Conservation (phyloP, 257 asterid species). For the Ligustrum vulgare region DNA sequence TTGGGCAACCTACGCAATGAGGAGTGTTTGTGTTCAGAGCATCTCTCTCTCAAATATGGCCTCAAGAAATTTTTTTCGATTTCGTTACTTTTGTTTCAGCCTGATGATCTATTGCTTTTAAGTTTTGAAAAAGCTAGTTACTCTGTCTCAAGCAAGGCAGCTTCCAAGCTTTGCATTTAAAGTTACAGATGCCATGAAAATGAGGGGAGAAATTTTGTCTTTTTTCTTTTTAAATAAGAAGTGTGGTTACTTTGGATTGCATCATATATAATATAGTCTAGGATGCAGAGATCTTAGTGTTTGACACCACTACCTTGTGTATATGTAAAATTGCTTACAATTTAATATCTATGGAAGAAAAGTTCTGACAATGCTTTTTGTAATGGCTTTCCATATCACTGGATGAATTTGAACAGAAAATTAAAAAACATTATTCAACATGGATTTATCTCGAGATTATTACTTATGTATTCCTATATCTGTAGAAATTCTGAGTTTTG, state of each 20-base stretch:
- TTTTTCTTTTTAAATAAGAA: background rate
- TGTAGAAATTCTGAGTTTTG: background rate
- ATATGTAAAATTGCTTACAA: background rate
- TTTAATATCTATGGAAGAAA: background rate
- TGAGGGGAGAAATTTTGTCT: background rate
- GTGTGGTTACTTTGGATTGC: background rate
- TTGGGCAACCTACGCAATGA: background rate
- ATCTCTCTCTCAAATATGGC: background rate
- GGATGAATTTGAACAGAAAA: background rate
- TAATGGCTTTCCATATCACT: background rate
- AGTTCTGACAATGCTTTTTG: background rate
- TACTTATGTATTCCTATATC: background rate
- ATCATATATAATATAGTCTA: background rate
- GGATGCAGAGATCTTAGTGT: background rate
- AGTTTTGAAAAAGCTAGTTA: background rate
- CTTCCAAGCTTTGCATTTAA: background rate
- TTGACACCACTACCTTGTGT: background rate
- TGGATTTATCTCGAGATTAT: background rate
- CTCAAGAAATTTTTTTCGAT: background rate
- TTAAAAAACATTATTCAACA: background rate
- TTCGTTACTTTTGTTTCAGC: background rate
- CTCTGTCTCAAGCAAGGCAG: background rate
- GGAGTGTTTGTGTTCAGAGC: background rate
- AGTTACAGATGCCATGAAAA: background rate
- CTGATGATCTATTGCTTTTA: background rate